Evolutionary conservation across 1,284 basidiomycete genomes (phyloP).

Genomic region (Leccinum subrobustum): DNA sequence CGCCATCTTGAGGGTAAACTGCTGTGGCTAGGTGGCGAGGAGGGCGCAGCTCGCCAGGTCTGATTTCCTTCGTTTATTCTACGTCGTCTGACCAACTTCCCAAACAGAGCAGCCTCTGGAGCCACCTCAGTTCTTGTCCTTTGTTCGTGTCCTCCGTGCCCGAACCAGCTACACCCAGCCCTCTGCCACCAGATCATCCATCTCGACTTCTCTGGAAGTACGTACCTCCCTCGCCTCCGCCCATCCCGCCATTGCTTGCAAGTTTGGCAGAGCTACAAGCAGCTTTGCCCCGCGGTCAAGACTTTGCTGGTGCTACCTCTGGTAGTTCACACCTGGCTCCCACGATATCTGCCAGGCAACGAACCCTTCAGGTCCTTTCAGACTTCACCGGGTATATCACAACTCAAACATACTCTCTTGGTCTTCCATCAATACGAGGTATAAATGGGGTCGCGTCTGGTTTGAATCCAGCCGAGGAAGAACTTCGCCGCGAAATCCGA

Average conservation of each 20-base stretch:
- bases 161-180: conserved; percentile 9
- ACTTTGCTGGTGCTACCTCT: conserved; percentile 36
- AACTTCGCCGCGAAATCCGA: conserved; percentile 50
- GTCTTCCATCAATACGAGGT: conserved; percentile 17
- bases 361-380: conserved; percentile 46
- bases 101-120: conserved; percentile 56
- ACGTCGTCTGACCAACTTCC: conserved; percentile 1
- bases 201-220: conserved; percentile 53
- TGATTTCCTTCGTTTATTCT: conserved; percentile 6
- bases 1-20: conserved; percentile 52
- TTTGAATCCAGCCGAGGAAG: conserved; percentile 37
- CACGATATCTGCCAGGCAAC: conserved; percentile 37
- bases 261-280: conserved; percentile 48
- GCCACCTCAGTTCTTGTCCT: conserved; percentile 52
- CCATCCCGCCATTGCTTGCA: conserved; percentile 44
- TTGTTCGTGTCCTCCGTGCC: conserved; percentile 41
- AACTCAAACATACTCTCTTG: conserved; percentile 44
- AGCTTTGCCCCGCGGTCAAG: conserved; percentile 37
- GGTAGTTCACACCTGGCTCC: conserved; percentile 24
- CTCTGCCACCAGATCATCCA: conserved; percentile 22
- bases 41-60: conserved; percentile 52
- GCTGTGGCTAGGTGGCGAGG: conserved; percentile 50
- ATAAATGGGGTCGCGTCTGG: conserved; percentile 2
- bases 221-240: conserved; percentile 37
- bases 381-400: conserved; percentile 56